Percentiles rank a stretch among this genome's conserved stretches.
These are phyloP conservation scores for Gossypium lobatum DNA, from an alignment of 441 rosid species.

Conservation along the genomic window DNA sequence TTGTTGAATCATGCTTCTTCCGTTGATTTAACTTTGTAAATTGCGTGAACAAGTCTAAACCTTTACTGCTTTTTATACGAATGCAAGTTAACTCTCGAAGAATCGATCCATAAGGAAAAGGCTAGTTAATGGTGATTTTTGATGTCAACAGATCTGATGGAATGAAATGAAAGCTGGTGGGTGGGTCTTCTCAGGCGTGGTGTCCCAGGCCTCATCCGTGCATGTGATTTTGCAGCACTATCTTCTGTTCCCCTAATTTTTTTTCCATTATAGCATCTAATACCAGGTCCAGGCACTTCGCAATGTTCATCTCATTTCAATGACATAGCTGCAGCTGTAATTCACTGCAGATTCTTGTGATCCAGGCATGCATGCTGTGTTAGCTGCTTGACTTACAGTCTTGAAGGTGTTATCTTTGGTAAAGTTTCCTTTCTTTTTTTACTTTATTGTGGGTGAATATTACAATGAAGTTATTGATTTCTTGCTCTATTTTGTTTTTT, in stretches of 20 bases:
- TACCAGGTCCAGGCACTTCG: neutral
- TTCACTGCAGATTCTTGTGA: neutral
- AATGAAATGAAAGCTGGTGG: neutral
- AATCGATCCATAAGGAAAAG: neutral
- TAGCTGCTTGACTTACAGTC: neutral
- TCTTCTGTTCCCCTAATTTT: neutral
- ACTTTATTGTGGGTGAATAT: neutral
- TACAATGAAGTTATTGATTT: neutral
- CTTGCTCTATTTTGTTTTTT: neutral
- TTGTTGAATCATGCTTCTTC: conserved; percentile 17
- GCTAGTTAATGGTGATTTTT: neutral
- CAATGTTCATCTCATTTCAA: neutral
- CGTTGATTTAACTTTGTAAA: neutral
- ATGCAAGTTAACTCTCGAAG: neutral
- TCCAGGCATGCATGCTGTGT: neutral
- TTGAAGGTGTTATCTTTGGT: neutral
- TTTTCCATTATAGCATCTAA: neutral
- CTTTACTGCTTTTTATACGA: too few species aligned
- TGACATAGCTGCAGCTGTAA: neutral
- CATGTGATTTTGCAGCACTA: neutral
- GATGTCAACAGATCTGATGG: neutral
- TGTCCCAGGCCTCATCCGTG: neutral
- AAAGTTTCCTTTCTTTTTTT: neutral
- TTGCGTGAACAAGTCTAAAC: neutral
- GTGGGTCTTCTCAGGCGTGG: neutral